Evolutionary conservation across 768 basidiomycete species (phyloP).

Genomic region (Pisolithus albus): DNA sequence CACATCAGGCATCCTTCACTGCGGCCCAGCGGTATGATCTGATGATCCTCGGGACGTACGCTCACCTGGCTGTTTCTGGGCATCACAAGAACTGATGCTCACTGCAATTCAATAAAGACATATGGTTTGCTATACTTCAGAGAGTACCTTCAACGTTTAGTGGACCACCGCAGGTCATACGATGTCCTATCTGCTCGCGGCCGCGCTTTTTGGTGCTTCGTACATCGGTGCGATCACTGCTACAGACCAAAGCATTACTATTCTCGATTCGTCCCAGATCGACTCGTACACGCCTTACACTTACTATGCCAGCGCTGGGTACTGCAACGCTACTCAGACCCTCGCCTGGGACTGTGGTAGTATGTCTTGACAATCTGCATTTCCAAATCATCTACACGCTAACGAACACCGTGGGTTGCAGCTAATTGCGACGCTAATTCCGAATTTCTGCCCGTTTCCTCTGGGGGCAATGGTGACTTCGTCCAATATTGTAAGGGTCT

Average conservation of each 20-base stretch:
- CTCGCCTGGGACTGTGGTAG: conserved; percentile 44
- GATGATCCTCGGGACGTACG: too few relatives aligned
- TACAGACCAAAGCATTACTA: conserved; percentile 21
- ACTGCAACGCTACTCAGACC: conserved; percentile 35
- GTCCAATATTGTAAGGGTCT: conserved; percentile 36
- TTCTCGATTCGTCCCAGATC: conserved; percentile 33
- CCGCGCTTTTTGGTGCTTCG: neutral
- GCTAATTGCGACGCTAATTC: conserved; percentile 43
- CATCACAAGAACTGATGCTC: too few relatives aligned
- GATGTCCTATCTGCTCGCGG: neutral
- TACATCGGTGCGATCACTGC: neutral
- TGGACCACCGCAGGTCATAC: too few relatives aligned
- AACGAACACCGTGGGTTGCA: conserved; percentile 8
- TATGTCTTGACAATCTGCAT: conserved; percentile 13
- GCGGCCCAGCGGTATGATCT: too few relatives aligned
- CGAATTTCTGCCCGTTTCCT: conserved; percentile 36
- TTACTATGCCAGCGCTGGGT: conserved; percentile 39
- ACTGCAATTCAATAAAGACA: too few relatives aligned
- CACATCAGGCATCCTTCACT: too few relatives aligned
- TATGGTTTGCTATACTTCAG: too few relatives aligned
- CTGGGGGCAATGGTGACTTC: conserved; percentile 37
- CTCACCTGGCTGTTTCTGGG: too few relatives aligned
- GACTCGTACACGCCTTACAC: conserved; percentile 38
- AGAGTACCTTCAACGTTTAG: too few relatives aligned
- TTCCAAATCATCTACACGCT: too few relatives aligned